Percentiles rank a stretch among this genome's conserved stretches.
Evolutionary conservation across 257 asterid species (phyloP).

Genomic region (Ligustrum vulgare): DNA sequence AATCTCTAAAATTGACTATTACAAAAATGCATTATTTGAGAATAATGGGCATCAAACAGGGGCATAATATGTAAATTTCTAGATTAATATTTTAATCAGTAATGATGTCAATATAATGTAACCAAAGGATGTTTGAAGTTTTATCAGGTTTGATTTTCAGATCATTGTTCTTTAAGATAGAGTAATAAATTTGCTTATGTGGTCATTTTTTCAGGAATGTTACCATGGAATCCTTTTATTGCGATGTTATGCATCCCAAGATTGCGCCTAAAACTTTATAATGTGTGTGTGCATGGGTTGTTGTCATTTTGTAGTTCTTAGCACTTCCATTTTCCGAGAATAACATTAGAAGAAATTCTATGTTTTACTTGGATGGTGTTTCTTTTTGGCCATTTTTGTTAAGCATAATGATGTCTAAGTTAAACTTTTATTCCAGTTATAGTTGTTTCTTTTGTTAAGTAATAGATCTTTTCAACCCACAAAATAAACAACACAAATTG

Average conservation of each 20-base stretch:
- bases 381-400: conserved; percentile 7
- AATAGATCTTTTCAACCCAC: too few relatives aligned
- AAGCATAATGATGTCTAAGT: not conserved
- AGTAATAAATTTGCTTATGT: conserved; percentile 19
- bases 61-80: not conserved
- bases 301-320: conserved; percentile 4
- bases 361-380: conserved; percentile 6
- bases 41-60: too few relatives aligned
- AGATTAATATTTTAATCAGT: not conserved
- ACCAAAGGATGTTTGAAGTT: not conserved
- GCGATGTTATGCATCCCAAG: conserved; percentile 77
- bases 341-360: not conserved
- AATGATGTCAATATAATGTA: not conserved
- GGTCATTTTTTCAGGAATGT: conserved; percentile 68
- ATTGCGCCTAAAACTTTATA: conserved; percentile 36
- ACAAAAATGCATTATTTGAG: too few relatives aligned
- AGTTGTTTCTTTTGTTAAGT: not conserved
- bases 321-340: not conserved
- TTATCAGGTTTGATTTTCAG: not conserved
- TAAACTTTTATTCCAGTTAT: not conserved
- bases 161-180: conserved; percentile 5
- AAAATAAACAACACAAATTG: too few relatives aligned
- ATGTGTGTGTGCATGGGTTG: not conserved
- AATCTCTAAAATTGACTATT: too few relatives aligned
- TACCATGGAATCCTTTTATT: conserved; percentile 68